phyloP scores from a whole-genome alignment of 2,329 filamentous ascomycete species.

The Talaromyces amestolkiae region DNA sequence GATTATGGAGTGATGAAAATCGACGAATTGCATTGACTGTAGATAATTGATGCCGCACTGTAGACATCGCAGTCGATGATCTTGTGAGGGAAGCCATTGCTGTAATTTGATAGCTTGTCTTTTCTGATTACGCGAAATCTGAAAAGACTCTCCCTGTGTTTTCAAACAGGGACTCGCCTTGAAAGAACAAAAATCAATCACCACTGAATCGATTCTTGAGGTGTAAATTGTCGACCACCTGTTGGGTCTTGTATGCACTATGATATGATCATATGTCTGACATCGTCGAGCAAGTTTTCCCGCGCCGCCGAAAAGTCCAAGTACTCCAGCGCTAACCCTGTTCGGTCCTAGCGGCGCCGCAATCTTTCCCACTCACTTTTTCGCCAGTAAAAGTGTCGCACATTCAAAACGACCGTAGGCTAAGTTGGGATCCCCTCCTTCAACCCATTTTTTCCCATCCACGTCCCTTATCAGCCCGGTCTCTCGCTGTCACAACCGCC shows the following conservation, averaged over 20 bases:
- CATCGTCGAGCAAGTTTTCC: conserved; percentile 15
- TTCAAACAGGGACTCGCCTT: not conserved
- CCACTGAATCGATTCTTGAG: not conserved
- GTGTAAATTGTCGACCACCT: not conserved
- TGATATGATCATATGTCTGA: not conserved
- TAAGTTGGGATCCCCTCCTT: conserved; percentile 18
- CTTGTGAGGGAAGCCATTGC: conserved; percentile 19
- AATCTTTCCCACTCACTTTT: conserved; percentile 34
- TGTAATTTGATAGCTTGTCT: conserved; percentile 2
- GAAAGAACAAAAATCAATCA: not conserved
- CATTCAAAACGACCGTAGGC: conserved; percentile 22
- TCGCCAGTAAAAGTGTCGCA: conserved; percentile 31
- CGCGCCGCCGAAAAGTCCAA: conserved; percentile 13
- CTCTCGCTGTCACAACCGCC: conserved; percentile 23
- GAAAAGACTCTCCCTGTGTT: not conserved
- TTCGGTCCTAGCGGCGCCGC: conserved; percentile 32
- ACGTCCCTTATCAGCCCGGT: conserved; percentile 19
- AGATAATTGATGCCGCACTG: conserved; percentile 37
- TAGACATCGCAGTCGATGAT: conserved; percentile 32
- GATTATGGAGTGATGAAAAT: conserved; percentile 27
- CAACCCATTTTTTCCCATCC: conserved; percentile 20
- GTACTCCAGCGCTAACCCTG: conserved; percentile 23
- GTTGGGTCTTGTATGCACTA: not conserved
- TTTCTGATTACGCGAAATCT: not conserved
- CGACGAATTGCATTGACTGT: conserved; percentile 26